Evolutionary conservation across 2,329 filamentous ascomycete species (phyloP).

Genomic region (Lecanosticta acicola): DNA sequence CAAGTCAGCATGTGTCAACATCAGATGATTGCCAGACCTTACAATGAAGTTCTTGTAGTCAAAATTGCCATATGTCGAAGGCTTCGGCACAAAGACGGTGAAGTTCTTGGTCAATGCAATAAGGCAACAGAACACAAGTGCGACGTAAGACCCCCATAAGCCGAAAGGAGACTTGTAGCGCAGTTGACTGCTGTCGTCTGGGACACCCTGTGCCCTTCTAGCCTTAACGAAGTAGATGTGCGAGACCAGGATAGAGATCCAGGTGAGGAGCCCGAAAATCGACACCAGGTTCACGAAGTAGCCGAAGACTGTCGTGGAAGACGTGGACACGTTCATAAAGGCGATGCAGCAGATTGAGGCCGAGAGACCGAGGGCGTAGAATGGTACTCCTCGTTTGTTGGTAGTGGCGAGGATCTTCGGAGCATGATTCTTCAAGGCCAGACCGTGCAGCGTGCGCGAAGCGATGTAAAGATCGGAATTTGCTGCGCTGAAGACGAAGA

Average conservation of each 20-base stretch:
- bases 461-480: constrained; percentile 75
- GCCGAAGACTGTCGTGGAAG: constrained; percentile 40
- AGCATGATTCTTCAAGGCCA: constrained; percentile 66
- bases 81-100: constrained; percentile 56
- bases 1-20: constrained; percentile 5
- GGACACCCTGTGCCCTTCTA: constrained; percentile 42
- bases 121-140: constrained; percentile 64
- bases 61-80: constrained; percentile 49
- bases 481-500: constrained; percentile 71
- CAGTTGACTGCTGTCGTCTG: constrained; percentile 34
- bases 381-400: constrained; percentile 64
- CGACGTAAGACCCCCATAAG: constrained; percentile 61
- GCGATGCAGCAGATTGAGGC: constrained; percentile 57
- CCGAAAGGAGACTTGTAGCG: constrained; percentile 64
- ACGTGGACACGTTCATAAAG: constrained; percentile 42
- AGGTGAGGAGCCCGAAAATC: constrained; percentile 40
- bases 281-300: constrained; percentile 45
- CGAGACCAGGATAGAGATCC: constrained; percentile 46
- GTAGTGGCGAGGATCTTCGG: constrained; percentile 67
- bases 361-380: constrained; percentile 58
- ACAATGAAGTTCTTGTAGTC: constrained; percentile 68
- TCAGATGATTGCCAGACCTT: constrained; percentile 36
- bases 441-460: constrained; percentile 53
- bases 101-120: constrained; percentile 81
- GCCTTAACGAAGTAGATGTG: constrained; percentile 47